Percentiles rank a stretch among this genome's conserved stretches.
These are phyloP conservation scores for Trichothecium sympodiale DNA, from an alignment of 2,329 filamentous ascomycete species.

Conservation along the genomic window DNA sequence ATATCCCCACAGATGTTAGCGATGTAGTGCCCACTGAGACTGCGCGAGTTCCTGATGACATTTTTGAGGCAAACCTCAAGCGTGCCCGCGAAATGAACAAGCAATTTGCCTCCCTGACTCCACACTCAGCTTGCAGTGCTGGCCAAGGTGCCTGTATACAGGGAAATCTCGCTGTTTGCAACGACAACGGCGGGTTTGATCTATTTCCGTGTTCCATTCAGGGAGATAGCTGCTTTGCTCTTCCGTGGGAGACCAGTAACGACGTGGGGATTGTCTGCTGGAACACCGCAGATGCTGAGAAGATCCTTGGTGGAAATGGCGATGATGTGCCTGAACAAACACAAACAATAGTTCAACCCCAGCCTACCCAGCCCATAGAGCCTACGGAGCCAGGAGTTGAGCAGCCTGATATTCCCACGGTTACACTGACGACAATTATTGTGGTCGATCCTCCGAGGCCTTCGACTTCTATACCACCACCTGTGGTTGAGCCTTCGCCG, in stretches of 20 bases:
- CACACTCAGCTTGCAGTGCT: constrained; percentile 31
- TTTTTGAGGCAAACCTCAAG: constrained; percentile 33
- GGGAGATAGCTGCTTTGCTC: constrained; percentile 35
- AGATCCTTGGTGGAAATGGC: constrained; percentile 25
- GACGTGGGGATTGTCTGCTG: constrained; percentile 40
- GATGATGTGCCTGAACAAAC: constrained; percentile 8
- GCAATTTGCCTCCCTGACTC: constrained; percentile 31
- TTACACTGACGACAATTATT: constrained; percentile 1
- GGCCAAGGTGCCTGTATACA: constrained; percentile 42
- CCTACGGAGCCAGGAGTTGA: constrained; percentile 1
- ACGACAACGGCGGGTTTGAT: constrained; percentile 25
- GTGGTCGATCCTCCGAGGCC: constrained; percentile 2
- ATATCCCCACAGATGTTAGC: constrained; percentile 28
- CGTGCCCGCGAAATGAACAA: constrained; percentile 34
- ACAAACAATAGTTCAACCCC: background rate
- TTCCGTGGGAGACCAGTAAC: constrained; percentile 37
- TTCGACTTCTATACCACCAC: background rate
- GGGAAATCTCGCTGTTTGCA: constrained; percentile 37
- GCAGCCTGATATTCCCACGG: constrained; percentile 2
- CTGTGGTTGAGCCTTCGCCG: constrained; percentile 1
- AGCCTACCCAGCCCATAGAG: background rate
- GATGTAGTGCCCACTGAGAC: constrained; percentile 19
- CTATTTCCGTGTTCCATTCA: constrained; percentile 23
- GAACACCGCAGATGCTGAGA: constrained; percentile 25
- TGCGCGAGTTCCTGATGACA: constrained; percentile 26